These are phyloP conservation scores for Apiospora sp. DNA, from an alignment of 2,329 filamentous ascomycete species.

Conservation along the genomic window DNA sequence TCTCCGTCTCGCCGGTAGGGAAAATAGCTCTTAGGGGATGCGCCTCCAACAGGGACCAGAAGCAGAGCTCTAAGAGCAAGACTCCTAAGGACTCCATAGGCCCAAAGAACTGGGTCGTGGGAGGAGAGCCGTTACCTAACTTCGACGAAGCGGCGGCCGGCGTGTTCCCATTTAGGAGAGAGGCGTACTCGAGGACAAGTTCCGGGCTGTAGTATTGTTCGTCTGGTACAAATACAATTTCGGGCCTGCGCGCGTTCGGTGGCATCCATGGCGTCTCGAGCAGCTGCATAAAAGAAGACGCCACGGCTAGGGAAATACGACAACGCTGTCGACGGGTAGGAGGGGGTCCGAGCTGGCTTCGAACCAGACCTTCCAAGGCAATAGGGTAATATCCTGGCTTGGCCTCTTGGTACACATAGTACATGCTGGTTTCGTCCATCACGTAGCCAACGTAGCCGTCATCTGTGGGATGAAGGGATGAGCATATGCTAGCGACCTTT, in stretches of 20 bases:
- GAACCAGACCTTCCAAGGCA: background rate
- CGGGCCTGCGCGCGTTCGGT: background rate
- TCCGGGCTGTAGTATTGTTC: background rate
- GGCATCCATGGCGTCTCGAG: conserved; percentile 35
- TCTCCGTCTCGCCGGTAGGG: conserved; percentile 27
- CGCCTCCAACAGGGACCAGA: conserved; percentile 23
- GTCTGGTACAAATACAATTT: background rate
- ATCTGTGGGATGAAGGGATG: background rate
- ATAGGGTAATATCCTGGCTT: background rate
- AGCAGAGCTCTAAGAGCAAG: conserved; percentile 36
- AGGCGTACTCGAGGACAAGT: background rate
- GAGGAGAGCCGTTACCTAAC: background rate
- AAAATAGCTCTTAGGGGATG: conserved; percentile 14
- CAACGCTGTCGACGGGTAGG: conserved; percentile 35
- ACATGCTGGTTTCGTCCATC: background rate
- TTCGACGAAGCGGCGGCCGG: background rate
- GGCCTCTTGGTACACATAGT: background rate
- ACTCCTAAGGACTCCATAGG: conserved; percentile 30
- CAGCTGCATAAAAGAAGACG: conserved; percentile 40
- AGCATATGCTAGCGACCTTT: background rate
- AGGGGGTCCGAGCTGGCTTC: background rate
- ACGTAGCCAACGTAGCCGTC: background rate
- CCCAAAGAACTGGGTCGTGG: conserved; percentile 25
- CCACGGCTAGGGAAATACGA: conserved; percentile 34
- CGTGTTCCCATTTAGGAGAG: background rate